Evolutionary conservation across 2,329 filamentous ascomycete genomes (phyloP).

Genomic region (Trichoderma atrobrunneum): DNA sequence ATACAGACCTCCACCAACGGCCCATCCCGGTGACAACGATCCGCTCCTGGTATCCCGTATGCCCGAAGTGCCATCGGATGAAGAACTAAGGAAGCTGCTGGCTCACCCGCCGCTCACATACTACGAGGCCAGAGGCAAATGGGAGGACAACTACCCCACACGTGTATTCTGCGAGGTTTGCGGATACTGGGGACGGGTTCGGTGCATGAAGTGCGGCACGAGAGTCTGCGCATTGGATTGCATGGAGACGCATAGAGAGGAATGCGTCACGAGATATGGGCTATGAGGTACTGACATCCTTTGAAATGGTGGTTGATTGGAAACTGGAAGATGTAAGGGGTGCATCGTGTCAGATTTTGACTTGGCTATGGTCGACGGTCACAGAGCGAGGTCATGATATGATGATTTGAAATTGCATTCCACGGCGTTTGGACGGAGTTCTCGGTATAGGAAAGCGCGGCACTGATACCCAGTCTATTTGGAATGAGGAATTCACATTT

Average conservation of each 20-base stretch:
- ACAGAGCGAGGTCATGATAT: neutral
- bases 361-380: neutral
- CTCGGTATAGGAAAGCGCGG: constrained; percentile 1
- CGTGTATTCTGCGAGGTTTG: constrained; percentile 75
- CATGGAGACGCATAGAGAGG: constrained; percentile 68
- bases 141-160: constrained; percentile 51
- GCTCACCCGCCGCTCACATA: constrained; percentile 65
- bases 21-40: constrained; percentile 52
- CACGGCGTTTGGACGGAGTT: constrained; percentile 21
- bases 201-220: constrained; percentile 74
- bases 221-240: constrained; percentile 76
- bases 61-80: constrained; percentile 56
- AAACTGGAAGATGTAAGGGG: neutral
- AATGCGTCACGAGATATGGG: constrained; percentile 65
- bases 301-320: neutral
- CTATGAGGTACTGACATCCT: constrained; percentile 27
- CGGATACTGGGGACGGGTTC: constrained; percentile 76
- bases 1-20: constrained; percentile 31
- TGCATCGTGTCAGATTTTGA: neutral
- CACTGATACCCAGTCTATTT: constrained; percentile 20
- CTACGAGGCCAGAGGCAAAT: constrained; percentile 56
- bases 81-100: constrained; percentile 63
- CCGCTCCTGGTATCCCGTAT: constrained; percentile 58
- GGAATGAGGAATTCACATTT: neutral
- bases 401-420: neutral